Evolutionary conservation across 805 yeast species (phyloP).

Genomic region (Candida schatavii): DNA sequence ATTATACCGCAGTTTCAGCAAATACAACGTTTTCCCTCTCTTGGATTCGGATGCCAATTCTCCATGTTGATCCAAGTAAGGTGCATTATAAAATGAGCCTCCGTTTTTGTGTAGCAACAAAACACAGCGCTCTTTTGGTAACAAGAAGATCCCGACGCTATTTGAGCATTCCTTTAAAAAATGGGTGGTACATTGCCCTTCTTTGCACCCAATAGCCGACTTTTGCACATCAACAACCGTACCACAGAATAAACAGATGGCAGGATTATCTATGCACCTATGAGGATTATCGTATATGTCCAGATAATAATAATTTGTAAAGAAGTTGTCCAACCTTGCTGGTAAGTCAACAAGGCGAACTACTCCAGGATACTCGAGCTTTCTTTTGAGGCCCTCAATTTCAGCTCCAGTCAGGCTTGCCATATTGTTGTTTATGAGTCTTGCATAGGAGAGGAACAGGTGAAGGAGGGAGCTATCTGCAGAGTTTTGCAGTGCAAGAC

Average conservation of each 20-base stretch:
- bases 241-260: constrained; percentile 84
- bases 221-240: constrained; percentile 64
- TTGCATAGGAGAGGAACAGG: constrained; percentile 16
- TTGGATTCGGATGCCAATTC: constrained; percentile 75
- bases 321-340: constrained; percentile 60
- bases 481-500: constrained; percentile 14
- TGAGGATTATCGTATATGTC: constrained; percentile 39
- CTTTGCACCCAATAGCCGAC: constrained; percentile 47
- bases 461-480: constrained; percentile 26
- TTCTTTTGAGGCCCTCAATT: constrained; percentile 13
- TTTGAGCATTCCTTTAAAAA: constrained; percentile 58
- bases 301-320: constrained; percentile 54
- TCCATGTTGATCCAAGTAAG: constrained; percentile 83
- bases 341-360: constrained; percentile 67
- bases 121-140: constrained; percentile 67
- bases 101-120: constrained; percentile 66
- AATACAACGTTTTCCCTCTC: constrained; percentile 67
- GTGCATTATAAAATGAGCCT: constrained; percentile 83
- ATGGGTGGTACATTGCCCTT: constrained; percentile 84
- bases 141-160: constrained; percentile 65
- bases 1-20: constrained; percentile 61
- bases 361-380: constrained; percentile 62
- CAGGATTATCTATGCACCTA: constrained; percentile 61
- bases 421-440: not conserved
- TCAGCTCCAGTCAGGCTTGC: constrained; percentile 1